phyloP scores from a whole-genome alignment of 129 eudicot genomes.

The Saposhnikovia divaricata region DNA sequence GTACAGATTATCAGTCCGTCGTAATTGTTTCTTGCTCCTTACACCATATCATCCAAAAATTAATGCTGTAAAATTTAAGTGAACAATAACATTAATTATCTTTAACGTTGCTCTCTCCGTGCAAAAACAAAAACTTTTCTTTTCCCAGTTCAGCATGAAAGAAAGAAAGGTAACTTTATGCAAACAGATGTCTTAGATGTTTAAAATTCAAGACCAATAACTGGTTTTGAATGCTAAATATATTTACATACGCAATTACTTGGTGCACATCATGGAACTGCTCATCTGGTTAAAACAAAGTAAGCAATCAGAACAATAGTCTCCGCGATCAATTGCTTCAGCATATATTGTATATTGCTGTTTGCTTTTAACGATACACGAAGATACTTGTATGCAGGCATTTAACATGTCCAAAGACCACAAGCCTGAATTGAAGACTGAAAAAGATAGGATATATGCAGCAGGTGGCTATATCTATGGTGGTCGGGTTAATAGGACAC shows the following conservation, averaged over 20 bases:
- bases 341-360: neutral
- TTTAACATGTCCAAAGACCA: conserved; percentile 74
- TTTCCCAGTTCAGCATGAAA: neutral
- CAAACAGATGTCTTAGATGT: too few species aligned
- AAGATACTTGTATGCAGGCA: conserved; percentile 42
- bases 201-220: too few species aligned
- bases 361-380: neutral
- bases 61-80: neutral
- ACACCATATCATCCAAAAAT: neutral
- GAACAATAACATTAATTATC: neutral
- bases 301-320: neutral
- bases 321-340: neutral
- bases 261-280: neutral
- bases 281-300: neutral
- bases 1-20: neutral
- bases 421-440: conserved; percentile 76
- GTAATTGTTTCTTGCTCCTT: neutral
- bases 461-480: conserved; percentile 84
- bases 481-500: conserved; percentile 83
- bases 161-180: neutral
- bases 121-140: neutral
- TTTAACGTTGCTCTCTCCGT: too few species aligned
- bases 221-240: too few species aligned
- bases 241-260: neutral
- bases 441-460: conserved; percentile 63